Base-by-base conservation (phyloP, 1,284 basidiomycete species). In the Sporisorium sorghi region DNA sequence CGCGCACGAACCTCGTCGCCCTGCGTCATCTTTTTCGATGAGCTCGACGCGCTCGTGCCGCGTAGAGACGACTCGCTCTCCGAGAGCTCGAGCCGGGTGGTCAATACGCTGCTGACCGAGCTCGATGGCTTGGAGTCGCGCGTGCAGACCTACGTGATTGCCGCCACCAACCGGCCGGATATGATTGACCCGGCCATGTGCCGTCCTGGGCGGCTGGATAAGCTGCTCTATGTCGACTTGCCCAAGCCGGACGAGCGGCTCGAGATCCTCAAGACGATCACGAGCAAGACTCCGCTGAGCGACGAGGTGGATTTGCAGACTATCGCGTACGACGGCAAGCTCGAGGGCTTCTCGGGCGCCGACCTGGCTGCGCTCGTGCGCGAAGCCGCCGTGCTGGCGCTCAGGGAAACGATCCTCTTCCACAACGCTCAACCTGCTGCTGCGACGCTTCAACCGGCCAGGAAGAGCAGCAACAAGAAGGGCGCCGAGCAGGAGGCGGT, bases 131-230 rank as follows among this genome's bases (percentile, higher is more conserved):
- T 98, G 33, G 93, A 97, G 76, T 88, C 91, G 0, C 90, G 95
- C 17, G 81, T 78, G 15, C 65, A 94, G 93, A 95, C 98, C 56
- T 97, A 96, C 82, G 94, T 98, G 26, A 94, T 98, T 73, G 96
- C 92, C 0, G 96, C 96, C 1, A 99, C 96, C 5, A 98, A 99
- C 86, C 88, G 96, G n/a, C 96, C 96, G 0, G 96, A 98, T 86
- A 97, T 98, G 90, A 94, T 98, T 73, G 96, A 98, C 83, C 96
- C 96, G 0, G 96, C 96, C 5, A 97, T 98, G 95, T 93, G 94
- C 59, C 91, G 95, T 17, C 96, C 96, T 0, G 96, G 96, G 0
- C 90, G 96, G 26, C 88, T 99, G 14, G 96, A 99, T 87, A 98
- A 97, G 85, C 88, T 98, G 8, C 88, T 99, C 28, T 99, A 97